Conservation (phyloP, 139 green algal species). For the Eudorina sp. region DNA sequence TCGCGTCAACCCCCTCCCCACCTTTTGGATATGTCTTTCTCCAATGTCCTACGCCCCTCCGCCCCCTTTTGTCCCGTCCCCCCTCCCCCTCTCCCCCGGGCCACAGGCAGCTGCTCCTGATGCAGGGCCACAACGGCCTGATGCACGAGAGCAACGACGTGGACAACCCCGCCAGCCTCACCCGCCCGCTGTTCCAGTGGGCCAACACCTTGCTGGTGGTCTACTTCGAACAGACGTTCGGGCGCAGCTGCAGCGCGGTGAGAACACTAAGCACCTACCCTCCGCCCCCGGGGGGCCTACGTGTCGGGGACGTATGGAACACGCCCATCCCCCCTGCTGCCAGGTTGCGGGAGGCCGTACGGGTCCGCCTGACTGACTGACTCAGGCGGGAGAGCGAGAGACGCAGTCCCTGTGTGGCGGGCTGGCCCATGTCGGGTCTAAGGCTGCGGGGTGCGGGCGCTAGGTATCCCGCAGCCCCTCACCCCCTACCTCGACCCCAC, state of each 20-base stretch:
- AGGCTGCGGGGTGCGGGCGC: neutral
- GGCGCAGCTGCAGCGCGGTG: conserved; percentile 35
- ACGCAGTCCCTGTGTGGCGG: neutral
- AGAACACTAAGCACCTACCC: no score
- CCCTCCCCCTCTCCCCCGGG: neutral
- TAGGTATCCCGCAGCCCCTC: neutral
- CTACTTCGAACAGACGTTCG: conserved; percentile 42
- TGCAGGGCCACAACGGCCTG: conserved; percentile 67
- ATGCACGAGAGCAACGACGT: conserved; percentile 70
- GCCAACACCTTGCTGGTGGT: conserved; percentile 45
- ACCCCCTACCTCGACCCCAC: neutral
- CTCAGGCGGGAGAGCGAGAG: neutral
- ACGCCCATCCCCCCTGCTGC: no score
- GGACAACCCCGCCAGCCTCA: neutral
- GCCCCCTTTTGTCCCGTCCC: no score
- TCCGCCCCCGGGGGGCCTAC: no score
- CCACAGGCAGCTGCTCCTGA: conserved; percentile 50
- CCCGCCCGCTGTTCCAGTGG: conserved; percentile 43
- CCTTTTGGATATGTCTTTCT: no score
- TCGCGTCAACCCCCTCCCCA: no score
- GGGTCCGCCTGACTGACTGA: neutral
- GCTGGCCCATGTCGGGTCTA: neutral
- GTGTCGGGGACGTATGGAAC: no score
- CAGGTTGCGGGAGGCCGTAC: neutral
- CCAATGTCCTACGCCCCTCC: no score